Base-by-base conservation (phyloP, 805 yeast genomes). In the Ogataea paraovalis region DNA sequence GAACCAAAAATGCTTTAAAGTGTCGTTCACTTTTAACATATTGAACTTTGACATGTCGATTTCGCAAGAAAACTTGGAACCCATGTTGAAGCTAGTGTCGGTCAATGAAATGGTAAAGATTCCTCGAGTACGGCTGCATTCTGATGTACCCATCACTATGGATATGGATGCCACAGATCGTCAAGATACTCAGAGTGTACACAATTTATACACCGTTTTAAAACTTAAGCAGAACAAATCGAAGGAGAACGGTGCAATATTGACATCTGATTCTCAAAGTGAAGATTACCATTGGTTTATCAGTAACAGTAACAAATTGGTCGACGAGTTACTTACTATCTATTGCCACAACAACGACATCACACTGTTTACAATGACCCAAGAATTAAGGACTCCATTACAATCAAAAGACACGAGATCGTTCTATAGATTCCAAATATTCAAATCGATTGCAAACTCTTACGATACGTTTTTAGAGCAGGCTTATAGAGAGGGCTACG, bases 321-420 rank as follows among this genome's bases (percentile, higher is more conserved):
- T 67, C n/a, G 68, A 70, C 41, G 70, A 69, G 44, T 42, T 61
- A 25, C 49, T 66, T 20, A 55, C 69, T 1, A 39, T 48, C n/a
- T 68, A 53, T 49, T 62, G 67, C 20, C 19, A 43, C 2, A 42
- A 53, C 5, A 49, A 65, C 9, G 46, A 54, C 3, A 47, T 70
- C 2, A 58, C 62, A 4, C 41, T 69, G 4, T 46, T 62, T 13
- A 53, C 54, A 22, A 52, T 66, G 46, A 66, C 51, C 54, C 72
- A 58, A 45, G 46, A 33, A 12, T 44, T 44, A 27, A 69, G 40
- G 39, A 48, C 36, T 2, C 45, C 48, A 39, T 7, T n/a, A 0
- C 43, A 46, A 22, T 60, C 47, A 42, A 47, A 23, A 47, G 76
- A 51, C 68, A 67, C 46, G 50, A 62, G 52, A 52, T 64, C 55